A percentile compares a stretch with the other conserved stretches of the same genome.
Evolutionary conservation across 495 filamentous ascomycete species (phyloP).

Genomic region (Aspergillus haitiensis): DNA sequence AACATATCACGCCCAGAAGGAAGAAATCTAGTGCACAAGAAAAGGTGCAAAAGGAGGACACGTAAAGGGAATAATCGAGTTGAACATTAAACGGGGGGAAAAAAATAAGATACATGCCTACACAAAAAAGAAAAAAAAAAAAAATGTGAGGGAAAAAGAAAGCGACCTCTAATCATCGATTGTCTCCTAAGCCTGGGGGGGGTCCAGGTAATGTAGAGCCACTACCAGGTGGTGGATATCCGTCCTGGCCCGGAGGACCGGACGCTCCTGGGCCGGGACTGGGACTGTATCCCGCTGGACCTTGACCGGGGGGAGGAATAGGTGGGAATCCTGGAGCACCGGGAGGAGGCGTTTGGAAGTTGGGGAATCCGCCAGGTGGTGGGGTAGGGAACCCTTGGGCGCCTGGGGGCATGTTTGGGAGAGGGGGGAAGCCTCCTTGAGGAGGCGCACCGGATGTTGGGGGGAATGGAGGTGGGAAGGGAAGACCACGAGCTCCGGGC

Average conservation of each 20-base stretch:
- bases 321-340: conserved; percentile 35
- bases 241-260: conserved; percentile 37
- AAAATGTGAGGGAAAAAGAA: conserved; percentile 1
- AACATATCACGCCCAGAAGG: conserved; percentile 1
- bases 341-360: conserved; percentile 48
- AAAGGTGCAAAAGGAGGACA: conserved; percentile 2
- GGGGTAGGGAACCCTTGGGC: conserved; percentile 60
- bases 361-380: conserved; percentile 60
- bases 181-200: conserved; percentile 28
- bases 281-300: conserved; percentile 29
- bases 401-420: conserved; percentile 40
- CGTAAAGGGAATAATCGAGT: neutral
- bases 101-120: neutral
- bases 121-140: conserved; percentile 1
- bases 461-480: conserved; percentile 62
- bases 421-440: conserved; percentile 34
- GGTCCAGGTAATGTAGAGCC: conserved; percentile 15
- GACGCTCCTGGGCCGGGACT: conserved; percentile 26
- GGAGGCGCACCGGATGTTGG: conserved; percentile 41
- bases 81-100: neutral
- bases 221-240: conserved; percentile 22
- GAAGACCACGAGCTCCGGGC: conserved; percentile 61
- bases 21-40: conserved; percentile 12
- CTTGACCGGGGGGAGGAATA: conserved; percentile 27
- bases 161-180: conserved; percentile 17